Conservation (phyloP, 2,329 filamentous ascomycete species). For the Pseudopithomyces maydicus region DNA sequence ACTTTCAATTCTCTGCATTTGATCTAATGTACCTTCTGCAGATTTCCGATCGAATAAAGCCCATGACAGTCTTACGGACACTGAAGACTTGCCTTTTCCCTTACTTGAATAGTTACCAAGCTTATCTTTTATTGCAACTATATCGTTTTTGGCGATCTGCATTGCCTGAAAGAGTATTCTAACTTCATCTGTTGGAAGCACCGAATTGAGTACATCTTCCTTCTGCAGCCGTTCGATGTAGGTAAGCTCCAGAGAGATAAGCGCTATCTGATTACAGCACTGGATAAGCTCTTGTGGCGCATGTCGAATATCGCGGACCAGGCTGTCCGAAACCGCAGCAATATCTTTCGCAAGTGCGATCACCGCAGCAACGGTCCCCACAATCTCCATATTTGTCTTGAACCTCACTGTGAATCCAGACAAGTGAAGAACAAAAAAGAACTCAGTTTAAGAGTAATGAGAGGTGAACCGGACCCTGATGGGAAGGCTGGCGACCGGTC, state of each 20-base stretch:
- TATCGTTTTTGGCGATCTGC: background rate
- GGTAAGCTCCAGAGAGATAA: slow-evolving; percentile 2
- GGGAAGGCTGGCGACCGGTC: too few species aligned
- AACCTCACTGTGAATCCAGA: background rate
- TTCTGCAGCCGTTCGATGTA: background rate
- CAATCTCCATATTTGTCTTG: background rate
- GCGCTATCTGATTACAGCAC: slow-evolving; percentile 1
- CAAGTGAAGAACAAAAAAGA: background rate
- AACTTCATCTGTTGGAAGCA: background rate
- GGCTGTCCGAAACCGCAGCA: background rate
- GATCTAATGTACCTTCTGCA: background rate
- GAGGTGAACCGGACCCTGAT: too few species aligned
- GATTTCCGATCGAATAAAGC: slow-evolving; percentile 7
- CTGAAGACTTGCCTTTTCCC: background rate
- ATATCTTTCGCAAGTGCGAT: slow-evolving; percentile 12
- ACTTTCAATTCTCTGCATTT: background rate
- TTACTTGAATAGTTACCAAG: background rate
- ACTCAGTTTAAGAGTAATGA: too few species aligned
- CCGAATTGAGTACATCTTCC: background rate
- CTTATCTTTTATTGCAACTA: background rate
- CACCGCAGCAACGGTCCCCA: slow-evolving; percentile 7
- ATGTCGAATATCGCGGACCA: background rate
- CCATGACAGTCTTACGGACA: background rate
- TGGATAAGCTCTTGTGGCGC: slow-evolving; percentile 2
- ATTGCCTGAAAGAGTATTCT: background rate